Evolutionary conservation across 129 eudicot genomes (phyloP), one percentile per base, ranked within the genome.

Genomic region (Heracleum sosnowskyi): DNA sequence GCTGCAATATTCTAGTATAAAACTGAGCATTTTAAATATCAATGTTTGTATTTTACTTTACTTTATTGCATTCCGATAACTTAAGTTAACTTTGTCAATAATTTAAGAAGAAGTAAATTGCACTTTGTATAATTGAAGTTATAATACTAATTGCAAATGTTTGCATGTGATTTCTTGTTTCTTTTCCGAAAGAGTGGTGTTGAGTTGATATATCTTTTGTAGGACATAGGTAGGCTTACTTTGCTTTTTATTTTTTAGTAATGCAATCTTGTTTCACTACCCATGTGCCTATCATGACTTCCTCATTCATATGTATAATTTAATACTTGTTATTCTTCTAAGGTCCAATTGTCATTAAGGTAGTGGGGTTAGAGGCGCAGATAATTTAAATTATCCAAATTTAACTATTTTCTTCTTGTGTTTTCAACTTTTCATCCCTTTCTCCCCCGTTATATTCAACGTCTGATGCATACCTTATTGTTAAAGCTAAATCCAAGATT

Each of bases 261-360:
- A n/a, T 60, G 68, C 68, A 60, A 36, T 41, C 75, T 71, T 71
- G 46, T 37, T 36, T 22, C 49, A 20, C 75, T 36, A 60, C 75
- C 75, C 49, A 71, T 71, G 75, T 73, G 76, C 4, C 29, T 24
- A 26, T 73, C 53, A 73, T 41, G 24, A 73, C 53, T 37, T 41
- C 41, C 26, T 22, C 40, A 36, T 20, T 22, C 13, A 20, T 26
- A 9, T n/a, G 34, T 60, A n/a, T 57, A 57, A 9, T n/a, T n/a
- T n/a, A 57, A 5, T 55, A 10, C 11, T 60, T 57, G 4, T n/a
- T 60, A 5, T 3, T 60, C 5, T 11, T 26, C 34, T n/a, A n/a
- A 60, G 33, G 11, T 60, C 68, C 34, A 26, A n/a, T 60, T n/a
- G 33, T 60, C 33, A n/a, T 60, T 26, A 60, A 60, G 33, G 4